Evolutionary conservation across 805 yeast species (phyloP).

Genomic region (Torulaspora maleeae): DNA sequence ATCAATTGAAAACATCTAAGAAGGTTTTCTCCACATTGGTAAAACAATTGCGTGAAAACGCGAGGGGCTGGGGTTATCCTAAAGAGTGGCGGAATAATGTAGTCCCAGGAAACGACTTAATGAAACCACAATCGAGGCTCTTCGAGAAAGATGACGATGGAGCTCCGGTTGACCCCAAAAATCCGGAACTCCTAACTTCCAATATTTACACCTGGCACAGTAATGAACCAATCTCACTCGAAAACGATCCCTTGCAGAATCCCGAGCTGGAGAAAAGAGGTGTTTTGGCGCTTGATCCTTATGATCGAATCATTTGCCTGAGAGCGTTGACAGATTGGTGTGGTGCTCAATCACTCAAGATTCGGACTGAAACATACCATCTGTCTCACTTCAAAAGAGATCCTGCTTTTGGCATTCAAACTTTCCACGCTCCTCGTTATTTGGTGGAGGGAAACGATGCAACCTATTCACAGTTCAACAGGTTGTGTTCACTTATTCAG

Average conservation of each 20-base stretch:
- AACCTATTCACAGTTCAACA: conserved; percentile 22
- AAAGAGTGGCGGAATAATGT: conserved; percentile 25
- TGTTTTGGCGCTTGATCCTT: conserved; percentile 24
- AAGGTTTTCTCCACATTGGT: conserved; percentile 24
- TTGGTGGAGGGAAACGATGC: conserved; percentile 24
- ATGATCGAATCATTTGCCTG: conserved; percentile 26
- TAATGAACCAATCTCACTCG: conserved; percentile 17
- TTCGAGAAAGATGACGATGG: conserved; percentile 19
- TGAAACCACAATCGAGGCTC: conserved; percentile 12
- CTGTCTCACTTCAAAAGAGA: conserved; percentile 29
- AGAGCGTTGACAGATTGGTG: conserved; percentile 27
- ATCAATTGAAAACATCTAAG: conserved; percentile 17
- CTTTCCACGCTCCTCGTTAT: conserved; percentile 27
- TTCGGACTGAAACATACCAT: conserved; percentile 30
- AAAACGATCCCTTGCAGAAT: conserved; percentile 25
- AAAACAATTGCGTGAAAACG: conserved; percentile 21
- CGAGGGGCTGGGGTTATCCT: conserved; percentile 31
- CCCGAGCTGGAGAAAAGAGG: conserved; percentile 26
- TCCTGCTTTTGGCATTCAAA: conserved; percentile 27
- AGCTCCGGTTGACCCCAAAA: conserved; percentile 19
- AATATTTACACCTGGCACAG: conserved; percentile 20
- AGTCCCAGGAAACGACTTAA: conserved; percentile 8
- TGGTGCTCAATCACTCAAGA: conserved; percentile 22
- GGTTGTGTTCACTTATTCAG: conserved; percentile 25
- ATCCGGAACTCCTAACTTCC: conserved; percentile 21